Percentiles rank a stretch among this genome's conserved stretches.
Conservation (phyloP, 2,329 filamentous ascomycete genomes). For the Tolypocladium pustulatum region DNA sequence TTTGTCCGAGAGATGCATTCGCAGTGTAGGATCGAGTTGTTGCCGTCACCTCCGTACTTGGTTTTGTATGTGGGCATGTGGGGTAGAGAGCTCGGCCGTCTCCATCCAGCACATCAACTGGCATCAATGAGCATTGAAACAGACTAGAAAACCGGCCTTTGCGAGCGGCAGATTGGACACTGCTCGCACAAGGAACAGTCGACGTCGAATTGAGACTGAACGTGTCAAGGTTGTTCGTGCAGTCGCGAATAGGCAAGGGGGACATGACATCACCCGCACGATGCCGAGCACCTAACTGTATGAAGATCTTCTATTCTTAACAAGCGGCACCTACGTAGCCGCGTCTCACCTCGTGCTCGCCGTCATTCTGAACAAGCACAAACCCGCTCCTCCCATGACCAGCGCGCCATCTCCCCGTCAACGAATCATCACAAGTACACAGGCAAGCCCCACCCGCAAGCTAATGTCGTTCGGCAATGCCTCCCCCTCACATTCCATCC, state of each 20-base stretch:
- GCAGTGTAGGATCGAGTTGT: too few species aligned
- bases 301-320: not conserved
- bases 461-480: not conserved
- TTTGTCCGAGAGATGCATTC: too few species aligned
- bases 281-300: not conserved
- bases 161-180: too few species aligned
- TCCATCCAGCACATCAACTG: too few species aligned
- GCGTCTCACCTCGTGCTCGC: not conserved
- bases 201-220: too few species aligned
- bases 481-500: constrained; percentile 25
- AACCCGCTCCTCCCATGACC: not conserved
- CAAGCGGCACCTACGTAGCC: not conserved
- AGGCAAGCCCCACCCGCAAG: not conserved
- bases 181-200: too few species aligned
- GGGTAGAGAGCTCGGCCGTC: too few species aligned
- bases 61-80: too few species aligned
- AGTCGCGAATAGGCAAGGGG: not conserved
- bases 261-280: not conserved
- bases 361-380: not conserved
- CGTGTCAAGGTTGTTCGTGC: not conserved
- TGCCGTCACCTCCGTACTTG: too few species aligned
- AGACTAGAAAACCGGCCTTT: too few species aligned
- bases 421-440: not conserved
- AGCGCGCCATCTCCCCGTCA: not conserved
- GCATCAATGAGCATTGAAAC: too few species aligned